Evolutionary conservation across 2,329 filamentous ascomycete genomes (phyloP).

Genomic region (Alternaria angustiovoidea): DNA sequence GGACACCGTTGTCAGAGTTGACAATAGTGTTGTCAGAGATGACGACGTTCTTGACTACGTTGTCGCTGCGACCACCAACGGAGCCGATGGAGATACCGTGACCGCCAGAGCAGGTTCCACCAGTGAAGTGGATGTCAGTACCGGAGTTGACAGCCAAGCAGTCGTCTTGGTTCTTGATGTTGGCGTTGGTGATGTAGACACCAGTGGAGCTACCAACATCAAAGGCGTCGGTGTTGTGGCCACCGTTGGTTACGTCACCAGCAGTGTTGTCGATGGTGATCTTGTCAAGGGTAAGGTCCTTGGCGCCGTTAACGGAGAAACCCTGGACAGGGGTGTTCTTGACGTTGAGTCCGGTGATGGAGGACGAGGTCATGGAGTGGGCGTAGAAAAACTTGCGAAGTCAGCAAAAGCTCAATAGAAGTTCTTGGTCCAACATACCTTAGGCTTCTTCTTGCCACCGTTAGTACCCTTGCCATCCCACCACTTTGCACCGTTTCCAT

Average conservation of each 20-base stretch:
- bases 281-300: conserved; percentile 56
- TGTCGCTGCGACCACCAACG: conserved; percentile 64
- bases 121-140: conserved; percentile 49
- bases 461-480: conserved; percentile 59
- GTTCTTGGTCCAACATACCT: conserved; percentile 21
- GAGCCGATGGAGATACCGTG: conserved; percentile 68
- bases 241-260: conserved; percentile 54
- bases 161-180: conserved; percentile 67
- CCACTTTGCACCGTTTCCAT: conserved; percentile 64
- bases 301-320: conserved; percentile 58
- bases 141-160: conserved; percentile 68
- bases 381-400: conserved; percentile 67
- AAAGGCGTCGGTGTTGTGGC: conserved; percentile 66
- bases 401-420: not conserved
- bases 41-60: conserved; percentile 62
- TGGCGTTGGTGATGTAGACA: conserved; percentile 61
- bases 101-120: conserved; percentile 60
- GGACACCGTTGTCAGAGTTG: conserved; percentile 65
- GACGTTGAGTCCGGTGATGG: conserved; percentile 60
- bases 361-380: conserved; percentile 61
- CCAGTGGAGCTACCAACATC: conserved; percentile 61
- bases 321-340: conserved; percentile 65
- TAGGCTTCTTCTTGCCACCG: conserved; percentile 56
- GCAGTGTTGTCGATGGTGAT: conserved; percentile 67
- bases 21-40: conserved; percentile 59